Evolutionary conservation across 441 rosid species (phyloP).

Genomic region (Brassica hybrid): DNA sequence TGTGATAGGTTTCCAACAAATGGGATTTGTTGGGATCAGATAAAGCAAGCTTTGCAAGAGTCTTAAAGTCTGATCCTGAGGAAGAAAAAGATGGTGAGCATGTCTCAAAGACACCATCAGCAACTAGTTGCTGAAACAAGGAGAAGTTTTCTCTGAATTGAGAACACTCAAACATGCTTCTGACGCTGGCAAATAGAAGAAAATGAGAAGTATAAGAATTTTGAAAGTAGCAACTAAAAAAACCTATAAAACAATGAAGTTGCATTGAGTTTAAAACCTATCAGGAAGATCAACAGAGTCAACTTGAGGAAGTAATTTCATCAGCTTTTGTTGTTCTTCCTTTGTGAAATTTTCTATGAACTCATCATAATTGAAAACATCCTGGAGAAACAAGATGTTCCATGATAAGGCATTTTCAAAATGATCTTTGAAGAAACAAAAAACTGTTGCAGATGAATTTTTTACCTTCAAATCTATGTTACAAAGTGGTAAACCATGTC

Average conservation of each 20-base stretch:
- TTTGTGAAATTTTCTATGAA: constrained; percentile 63
- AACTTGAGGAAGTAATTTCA: constrained; percentile 57
- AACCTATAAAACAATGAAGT: neutral
- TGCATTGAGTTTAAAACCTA: constrained; percentile 47
- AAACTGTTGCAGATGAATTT: too few relatives aligned
- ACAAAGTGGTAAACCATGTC: too few relatives aligned
- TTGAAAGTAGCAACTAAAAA: neutral
- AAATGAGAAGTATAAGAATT: neutral
- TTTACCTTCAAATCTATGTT: too few relatives aligned
- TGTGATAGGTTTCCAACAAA: constrained; percentile 67
- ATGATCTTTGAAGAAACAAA: constrained; percentile 6
- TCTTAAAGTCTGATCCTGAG: constrained; percentile 51
- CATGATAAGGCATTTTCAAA: neutral
- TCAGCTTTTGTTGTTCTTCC: constrained; percentile 60
- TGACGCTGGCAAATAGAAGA: constrained; percentile 49
- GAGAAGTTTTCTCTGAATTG: constrained; percentile 81
- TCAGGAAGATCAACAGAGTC: constrained; percentile 64
- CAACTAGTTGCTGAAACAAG: constrained; percentile 73
- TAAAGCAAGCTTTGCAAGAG: constrained; percentile 66
- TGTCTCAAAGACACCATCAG: constrained; percentile 75
- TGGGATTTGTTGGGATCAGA: constrained; percentile 60
- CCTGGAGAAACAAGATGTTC: constrained; percentile 47
- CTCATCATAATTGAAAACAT: constrained; percentile 76
- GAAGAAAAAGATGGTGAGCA: constrained; percentile 51
- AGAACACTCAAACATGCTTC: constrained; percentile 72